Conservation (phyloP, 139 green algal genomes). For the Chlamydomonas sp. region DNA sequence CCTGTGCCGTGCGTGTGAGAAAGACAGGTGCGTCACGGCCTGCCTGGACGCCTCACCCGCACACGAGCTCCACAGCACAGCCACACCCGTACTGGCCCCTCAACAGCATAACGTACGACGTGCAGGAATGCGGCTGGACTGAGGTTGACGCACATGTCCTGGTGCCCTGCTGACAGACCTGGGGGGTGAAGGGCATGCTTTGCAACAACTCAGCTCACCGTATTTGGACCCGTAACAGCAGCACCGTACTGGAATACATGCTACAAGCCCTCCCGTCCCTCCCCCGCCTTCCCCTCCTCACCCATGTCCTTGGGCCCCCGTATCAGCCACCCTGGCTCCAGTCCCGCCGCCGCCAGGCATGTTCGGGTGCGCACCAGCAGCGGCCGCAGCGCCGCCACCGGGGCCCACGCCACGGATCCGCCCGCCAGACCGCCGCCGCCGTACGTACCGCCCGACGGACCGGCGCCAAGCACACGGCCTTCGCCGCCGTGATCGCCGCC, state of each 20-base stretch:
- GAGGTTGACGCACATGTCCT: too few relatives aligned
- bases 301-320: neutral
- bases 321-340: slow-evolving; percentile 22
- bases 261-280: neutral
- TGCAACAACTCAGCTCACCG: neutral
- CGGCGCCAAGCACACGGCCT: neutral
- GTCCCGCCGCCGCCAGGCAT: neutral
- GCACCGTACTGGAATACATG: too few relatives aligned
- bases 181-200: neutral
- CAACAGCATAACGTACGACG: too few relatives aligned
- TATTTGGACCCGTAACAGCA: too few relatives aligned
- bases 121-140: too few relatives aligned
- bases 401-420: slow-evolving; percentile 10
- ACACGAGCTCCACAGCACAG: too few relatives aligned
- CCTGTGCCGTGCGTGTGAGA: neutral
- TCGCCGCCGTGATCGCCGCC: neutral
- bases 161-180: too few relatives aligned
- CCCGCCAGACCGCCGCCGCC: slow-evolving; percentile 4
- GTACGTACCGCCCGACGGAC: neutral
- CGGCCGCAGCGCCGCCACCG: slow-evolving; percentile 11
- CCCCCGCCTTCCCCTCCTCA: neutral
- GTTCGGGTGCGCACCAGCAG: slow-evolving; percentile 7
- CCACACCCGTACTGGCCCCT: too few relatives aligned
- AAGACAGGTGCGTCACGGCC: too few relatives aligned
- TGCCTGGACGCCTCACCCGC: too few relatives aligned